A percentile compares a stretch with the other conserved stretches of the same genome.
phyloP scores from a whole-genome alignment of 306 rosid genomes.

The Cucumis hystrix region DNA sequence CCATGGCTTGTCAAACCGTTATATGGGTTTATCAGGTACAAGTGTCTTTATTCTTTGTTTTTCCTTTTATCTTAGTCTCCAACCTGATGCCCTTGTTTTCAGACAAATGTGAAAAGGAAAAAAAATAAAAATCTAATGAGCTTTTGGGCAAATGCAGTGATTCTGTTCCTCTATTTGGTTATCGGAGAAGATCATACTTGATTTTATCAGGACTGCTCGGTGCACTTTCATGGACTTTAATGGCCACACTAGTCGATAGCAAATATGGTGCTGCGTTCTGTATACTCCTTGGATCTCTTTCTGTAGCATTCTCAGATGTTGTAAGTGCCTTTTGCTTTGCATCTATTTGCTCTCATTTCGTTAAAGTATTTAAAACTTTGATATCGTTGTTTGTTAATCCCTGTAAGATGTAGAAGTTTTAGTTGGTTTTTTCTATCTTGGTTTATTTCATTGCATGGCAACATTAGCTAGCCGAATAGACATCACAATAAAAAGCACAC shows the following conservation, averaged over 20 bases:
- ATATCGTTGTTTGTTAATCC: neutral
- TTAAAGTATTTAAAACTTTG: neutral
- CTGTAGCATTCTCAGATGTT: slow-evolving; percentile 98
- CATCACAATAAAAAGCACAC: neutral
- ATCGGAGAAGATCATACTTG: slow-evolving; percentile 90
- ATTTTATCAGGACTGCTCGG: slow-evolving; percentile 93
- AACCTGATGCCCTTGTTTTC: neutral
- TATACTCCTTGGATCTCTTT: slow-evolving; percentile 90
- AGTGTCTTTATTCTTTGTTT: slow-evolving; percentile 5
- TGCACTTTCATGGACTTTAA: slow-evolving; percentile 84
- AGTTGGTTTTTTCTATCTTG: neutral
- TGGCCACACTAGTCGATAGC: slow-evolving; percentile 78
- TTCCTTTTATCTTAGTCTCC: neutral
- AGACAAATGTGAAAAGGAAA: neutral
- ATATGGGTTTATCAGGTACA: slow-evolving; percentile 88
- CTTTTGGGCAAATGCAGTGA: slow-evolving; percentile 45
- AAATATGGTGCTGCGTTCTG: slow-evolving; percentile 73
- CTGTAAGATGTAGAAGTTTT: neutral
- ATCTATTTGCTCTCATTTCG: neutral
- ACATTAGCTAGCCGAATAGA: neutral
- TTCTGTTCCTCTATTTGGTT: slow-evolving; percentile 96
- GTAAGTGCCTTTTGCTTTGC: slow-evolving; percentile 42
- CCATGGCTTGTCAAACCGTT: slow-evolving; percentile 98
- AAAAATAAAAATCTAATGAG: neutral
- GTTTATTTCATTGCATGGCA: neutral